Conservation (phyloP, 768 basidiomycete genomes). For the Mycena belliarum region DNA sequence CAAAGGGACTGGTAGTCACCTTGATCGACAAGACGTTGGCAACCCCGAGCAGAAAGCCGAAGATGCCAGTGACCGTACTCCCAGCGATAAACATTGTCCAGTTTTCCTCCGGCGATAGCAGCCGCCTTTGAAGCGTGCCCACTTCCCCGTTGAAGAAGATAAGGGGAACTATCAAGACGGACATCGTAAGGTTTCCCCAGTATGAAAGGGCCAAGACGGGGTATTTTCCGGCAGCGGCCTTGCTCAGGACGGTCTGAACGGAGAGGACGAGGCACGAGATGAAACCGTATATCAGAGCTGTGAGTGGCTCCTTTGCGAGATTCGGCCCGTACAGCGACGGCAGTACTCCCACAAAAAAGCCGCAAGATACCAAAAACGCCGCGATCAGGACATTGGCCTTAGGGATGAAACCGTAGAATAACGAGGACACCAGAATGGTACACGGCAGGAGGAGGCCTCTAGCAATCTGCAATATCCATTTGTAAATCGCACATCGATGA, state of each 20-base stretch:
- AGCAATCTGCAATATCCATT: conserved; percentile 5
- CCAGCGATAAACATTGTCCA: conserved; percentile 22
- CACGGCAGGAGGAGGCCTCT: conserved; percentile 15
- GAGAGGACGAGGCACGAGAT: conserved; percentile 13
- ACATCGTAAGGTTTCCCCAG: conserved; percentile 13
- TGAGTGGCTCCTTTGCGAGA: neutral
- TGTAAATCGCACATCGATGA: no score
- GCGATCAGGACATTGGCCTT: conserved; percentile 1
- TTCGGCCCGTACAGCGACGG: neutral
- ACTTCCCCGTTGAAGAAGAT: conserved; percentile 12
- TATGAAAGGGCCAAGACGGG: conserved; percentile 10
- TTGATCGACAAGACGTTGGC: conserved; percentile 77
- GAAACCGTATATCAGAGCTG: conserved; percentile 6
- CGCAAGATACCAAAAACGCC: conserved; percentile 6
- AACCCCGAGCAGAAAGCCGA: conserved; percentile 81
- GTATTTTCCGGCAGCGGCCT: conserved; percentile 20
- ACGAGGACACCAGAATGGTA: conserved; percentile 11
- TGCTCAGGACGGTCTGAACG: conserved; percentile 15
- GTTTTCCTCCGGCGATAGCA: neutral
- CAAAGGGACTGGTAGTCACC: no score
- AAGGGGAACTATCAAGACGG: neutral
- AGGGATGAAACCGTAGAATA: neutral
- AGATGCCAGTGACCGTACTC: conserved; percentile 49
- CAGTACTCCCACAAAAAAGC: conserved; percentile 7
- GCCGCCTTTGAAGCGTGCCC: neutral